Percentiles rank a stretch among this genome's conserved stretches.
These are phyloP conservation scores for Fusarium ramigenum DNA, from an alignment of 2,329 filamentous ascomycete species.

Conservation along the genomic window DNA sequence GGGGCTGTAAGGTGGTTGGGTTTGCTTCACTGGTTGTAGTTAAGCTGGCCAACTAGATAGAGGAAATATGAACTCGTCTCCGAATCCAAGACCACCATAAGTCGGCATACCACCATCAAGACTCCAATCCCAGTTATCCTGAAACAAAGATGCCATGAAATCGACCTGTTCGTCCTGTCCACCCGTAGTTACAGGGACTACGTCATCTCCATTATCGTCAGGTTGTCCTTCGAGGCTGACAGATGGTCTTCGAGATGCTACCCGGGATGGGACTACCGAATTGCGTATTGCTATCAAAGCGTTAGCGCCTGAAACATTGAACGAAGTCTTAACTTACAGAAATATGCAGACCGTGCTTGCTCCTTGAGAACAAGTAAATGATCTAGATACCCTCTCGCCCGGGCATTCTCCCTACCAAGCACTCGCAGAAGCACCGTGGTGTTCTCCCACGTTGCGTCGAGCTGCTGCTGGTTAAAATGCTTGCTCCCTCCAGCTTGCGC, in stretches of 20 bases:
- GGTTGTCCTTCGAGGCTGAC: too few relatives aligned
- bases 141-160: background rate
- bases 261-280: background rate
- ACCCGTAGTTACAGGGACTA: background rate
- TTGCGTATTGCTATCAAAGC: background rate
- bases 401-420: background rate
- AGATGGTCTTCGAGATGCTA: background rate
- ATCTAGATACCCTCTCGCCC: background rate
- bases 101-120: background rate
- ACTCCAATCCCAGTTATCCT: slow-evolving; percentile 6
- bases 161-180: background rate
- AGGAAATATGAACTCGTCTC: background rate
- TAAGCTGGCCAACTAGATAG: background rate
- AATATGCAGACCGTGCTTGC: background rate
- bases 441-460: slow-evolving; percentile 4
- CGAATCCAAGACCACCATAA: background rate
- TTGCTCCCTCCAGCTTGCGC: background rate
- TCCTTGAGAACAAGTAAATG: background rate
- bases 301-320: too few relatives aligned
- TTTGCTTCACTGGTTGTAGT: too few relatives aligned
- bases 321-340: too few relatives aligned
- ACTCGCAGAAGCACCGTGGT: background rate
- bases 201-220: too few relatives aligned
- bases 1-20: too few relatives aligned
- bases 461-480: background rate